Percentiles rank a stretch among this genome's conserved stretches.
Evolutionary conservation across 768 basidiomycete genomes (phyloP).

Genomic region (Boletus reticulatus): DNA sequence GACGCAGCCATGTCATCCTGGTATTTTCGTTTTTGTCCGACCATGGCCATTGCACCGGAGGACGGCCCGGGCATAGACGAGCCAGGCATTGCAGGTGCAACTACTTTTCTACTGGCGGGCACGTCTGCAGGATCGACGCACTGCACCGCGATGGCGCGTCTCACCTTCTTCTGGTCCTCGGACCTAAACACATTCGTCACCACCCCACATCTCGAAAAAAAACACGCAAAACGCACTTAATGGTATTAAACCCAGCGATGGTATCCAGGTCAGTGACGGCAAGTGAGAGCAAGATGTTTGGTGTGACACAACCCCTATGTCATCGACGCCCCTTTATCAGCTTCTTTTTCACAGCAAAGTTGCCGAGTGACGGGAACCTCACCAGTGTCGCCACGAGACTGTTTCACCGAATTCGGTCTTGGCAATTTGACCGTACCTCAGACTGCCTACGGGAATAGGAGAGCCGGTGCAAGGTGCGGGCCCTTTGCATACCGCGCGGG

Average conservation of each 20-base stretch:
- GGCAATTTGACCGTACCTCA: constrained; percentile 62
- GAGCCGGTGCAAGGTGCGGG: constrained; percentile 57
- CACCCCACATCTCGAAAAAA: not conserved
- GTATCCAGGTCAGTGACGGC: constrained; percentile 40
- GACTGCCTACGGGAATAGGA: constrained; percentile 48
- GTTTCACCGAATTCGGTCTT: constrained; percentile 52
- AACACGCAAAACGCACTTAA: constrained; percentile 39
- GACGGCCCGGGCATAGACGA: constrained; percentile 12
- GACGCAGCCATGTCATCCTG: constrained; percentile 23
- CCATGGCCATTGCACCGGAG: constrained; percentile 10
- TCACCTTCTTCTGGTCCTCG: constrained; percentile 63
- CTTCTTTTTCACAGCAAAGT: constrained; percentile 15
- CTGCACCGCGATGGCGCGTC: constrained; percentile 51
- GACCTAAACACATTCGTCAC: constrained; percentile 33
- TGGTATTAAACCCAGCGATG: constrained; percentile 48
- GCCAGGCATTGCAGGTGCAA: not conserved
- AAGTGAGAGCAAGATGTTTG: constrained; percentile 50
- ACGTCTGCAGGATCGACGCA: constrained; percentile 58
- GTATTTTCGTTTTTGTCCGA: constrained; percentile 45
- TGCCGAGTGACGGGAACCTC: constrained; percentile 19
- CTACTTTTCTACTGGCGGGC: constrained; percentile 42
- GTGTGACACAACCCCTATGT: constrained; percentile 70
- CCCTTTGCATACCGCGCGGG: constrained; percentile 67
- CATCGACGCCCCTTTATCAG: constrained; percentile 8
- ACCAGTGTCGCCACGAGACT: constrained; percentile 81